Base-by-base conservation (phyloP, 2,329 filamentous ascomycete genomes). In the Penicillium sclerotigenum region DNA sequence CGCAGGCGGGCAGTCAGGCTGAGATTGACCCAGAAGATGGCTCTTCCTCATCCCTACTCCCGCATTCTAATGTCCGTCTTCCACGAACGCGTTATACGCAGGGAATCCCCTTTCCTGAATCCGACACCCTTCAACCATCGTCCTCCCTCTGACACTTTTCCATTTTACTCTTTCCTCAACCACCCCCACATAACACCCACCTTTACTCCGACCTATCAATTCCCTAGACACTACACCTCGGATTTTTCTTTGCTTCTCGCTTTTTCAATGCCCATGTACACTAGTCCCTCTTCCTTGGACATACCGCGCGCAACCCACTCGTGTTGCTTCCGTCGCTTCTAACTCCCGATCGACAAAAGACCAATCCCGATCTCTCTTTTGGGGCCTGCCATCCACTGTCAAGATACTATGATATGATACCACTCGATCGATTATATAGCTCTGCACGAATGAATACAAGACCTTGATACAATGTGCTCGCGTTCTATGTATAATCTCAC, bases 1-100 rank as follows among this genome's bases (percentile, higher is more conserved):
- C 61, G 59, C 62, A 33, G 61, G 58, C 59, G 54, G 61, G 60
- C 31, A 56, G n/a, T 48, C 46, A 56, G 16, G 22, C 43, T 9
- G 48, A 50, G n/a, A 11, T 34, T 31, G 29, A 47, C n/a, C 46
- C 46, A n/a, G 46, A 47, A 18, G 57, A 58, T 37, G 47, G 53
- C 6, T 45, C 54, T 7, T 53, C 56, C 38, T 62, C 64, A 1
- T 52, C 62, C 33, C 52, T 66, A 47, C 37, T 66, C 13, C 53
- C 59, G 8, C 54, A 49, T 24, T 51, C 56, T 10, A 57, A 46
- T 4, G 31, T 31, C 16, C 28, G 10, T 22, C 41, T 52, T 5
- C 55, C 62, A 13, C 43, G n/a, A 26, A 37, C 54, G 13, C 26
- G 47, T 5, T 33, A 51, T 47, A 26, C 33, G 7, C 40, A 43